Conservation (phyloP, 2,329 filamentous ascomycete genomes). For the Cryphonectria radicalis region DNA sequence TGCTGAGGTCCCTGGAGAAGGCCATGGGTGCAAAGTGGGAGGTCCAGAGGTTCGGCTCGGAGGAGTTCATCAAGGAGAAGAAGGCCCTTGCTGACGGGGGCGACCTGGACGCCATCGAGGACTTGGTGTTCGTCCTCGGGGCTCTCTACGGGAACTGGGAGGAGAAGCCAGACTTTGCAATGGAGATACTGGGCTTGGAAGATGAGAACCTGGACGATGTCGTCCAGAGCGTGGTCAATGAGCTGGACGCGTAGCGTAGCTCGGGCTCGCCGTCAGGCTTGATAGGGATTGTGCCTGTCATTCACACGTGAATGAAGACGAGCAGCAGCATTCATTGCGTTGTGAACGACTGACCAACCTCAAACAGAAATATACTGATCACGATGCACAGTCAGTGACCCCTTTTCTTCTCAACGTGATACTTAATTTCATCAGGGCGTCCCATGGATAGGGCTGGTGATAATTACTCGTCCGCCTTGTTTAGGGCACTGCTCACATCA, state of each 20-base stretch:
- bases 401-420: neutral
- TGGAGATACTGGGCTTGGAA: constrained; percentile 50
- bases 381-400: neutral
- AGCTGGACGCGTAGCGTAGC: neutral
- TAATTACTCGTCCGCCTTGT: too few relatives aligned
- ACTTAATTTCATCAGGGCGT: neutral
- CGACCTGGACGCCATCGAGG: constrained; percentile 45
- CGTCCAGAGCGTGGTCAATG: constrained; percentile 41
- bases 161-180: constrained; percentile 48
- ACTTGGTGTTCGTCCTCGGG: constrained; percentile 55
- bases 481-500: neutral
- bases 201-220: constrained; percentile 50
- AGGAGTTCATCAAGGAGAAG: constrained; percentile 44
- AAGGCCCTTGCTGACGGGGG: constrained; percentile 45
- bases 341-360: neutral
- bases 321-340: neutral
- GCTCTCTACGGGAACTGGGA: constrained; percentile 55
- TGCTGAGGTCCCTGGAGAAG: constrained; percentile 41
- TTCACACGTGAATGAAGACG: neutral
- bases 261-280: neutral
- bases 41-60: constrained; percentile 41
- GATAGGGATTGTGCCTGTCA: neutral
- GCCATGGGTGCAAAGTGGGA: constrained; percentile 40
- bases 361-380: neutral
- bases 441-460: neutral